A percentile compares a stretch with the other conserved stretches of the same genome.
These are phyloP conservation scores for Raddia distichophylla DNA, from an alignment of 176 grass and related monocot genomes.

Conservation along the genomic window DNA sequence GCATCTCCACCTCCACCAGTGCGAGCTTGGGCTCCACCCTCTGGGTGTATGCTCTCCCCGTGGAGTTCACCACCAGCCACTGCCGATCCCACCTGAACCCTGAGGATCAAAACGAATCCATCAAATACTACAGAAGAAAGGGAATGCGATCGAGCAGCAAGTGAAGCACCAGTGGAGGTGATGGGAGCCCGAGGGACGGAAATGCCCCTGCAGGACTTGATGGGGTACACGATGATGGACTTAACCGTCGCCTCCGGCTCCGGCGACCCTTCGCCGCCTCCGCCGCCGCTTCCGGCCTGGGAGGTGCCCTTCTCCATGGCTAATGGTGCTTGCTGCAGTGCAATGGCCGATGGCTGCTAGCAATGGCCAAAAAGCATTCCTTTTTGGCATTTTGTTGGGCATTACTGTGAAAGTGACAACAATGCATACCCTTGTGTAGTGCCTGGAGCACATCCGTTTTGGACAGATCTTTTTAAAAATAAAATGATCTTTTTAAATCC, in stretches of 20 bases:
- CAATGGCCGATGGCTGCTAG: too few species aligned
- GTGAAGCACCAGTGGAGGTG: constrained; percentile 59
- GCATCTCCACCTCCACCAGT: constrained; percentile 67
- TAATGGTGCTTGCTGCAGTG: too few species aligned
- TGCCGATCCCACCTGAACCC: constrained; percentile 89
- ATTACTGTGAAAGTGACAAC: too few species aligned
- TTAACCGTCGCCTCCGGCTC: constrained; percentile 46
- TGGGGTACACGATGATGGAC: constrained; percentile 72
- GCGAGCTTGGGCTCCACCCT: constrained; percentile 85
- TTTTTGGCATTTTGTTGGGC: too few species aligned
- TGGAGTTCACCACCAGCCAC: constrained; percentile 84
- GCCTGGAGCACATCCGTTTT: too few species aligned
- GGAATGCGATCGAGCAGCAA: neutral
- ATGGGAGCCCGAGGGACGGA: constrained; percentile 67
- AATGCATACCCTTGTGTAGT: too few species aligned
- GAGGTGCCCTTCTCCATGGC: constrained; percentile 63
- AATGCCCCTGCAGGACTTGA: constrained; percentile 85
- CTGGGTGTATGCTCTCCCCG: constrained; percentile 73
- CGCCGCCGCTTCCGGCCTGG: neutral
- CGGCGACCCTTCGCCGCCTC: constrained; percentile 26
- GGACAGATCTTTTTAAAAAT: too few species aligned
- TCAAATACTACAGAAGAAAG: neutral
- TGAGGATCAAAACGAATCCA: constrained; percentile 28
- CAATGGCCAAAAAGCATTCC: too few species aligned
- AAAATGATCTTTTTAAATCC: too few species aligned